Evolutionary conservation across 1,284 basidiomycete genomes (phyloP).

Genomic region (Ganoderma leucocontextum): DNA sequence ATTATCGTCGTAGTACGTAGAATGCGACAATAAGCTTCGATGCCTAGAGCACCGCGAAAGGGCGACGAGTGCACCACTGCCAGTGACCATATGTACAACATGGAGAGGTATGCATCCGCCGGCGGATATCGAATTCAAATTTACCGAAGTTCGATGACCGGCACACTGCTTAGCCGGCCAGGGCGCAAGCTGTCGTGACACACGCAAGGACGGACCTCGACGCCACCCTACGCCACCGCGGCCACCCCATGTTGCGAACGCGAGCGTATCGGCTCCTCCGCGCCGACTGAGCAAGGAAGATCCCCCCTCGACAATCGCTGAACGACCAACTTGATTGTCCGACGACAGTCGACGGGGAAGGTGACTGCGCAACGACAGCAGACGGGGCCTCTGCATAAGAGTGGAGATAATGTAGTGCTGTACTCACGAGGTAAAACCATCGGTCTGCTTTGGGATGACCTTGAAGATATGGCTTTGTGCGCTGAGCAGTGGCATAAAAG

Average conservation of each 20-base stretch:
- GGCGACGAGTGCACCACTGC: no score
- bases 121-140: neutral
- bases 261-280: neutral
- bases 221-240: neutral
- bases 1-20: neutral
- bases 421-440: constrained; percentile 23
- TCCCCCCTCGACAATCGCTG: neutral
- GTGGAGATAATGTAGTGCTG: neutral
- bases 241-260: neutral
- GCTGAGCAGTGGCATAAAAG: constrained; percentile 21
- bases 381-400: neutral
- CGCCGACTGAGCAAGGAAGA: neutral
- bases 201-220: neutral
- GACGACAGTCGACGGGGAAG: neutral
- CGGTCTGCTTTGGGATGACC: constrained; percentile 19
- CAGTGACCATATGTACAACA: no score
- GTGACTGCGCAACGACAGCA: neutral
- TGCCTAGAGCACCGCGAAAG: neutral
- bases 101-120: neutral
- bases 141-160: neutral
- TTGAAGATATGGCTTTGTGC: constrained; percentile 19
- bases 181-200: neutral
- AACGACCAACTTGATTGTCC: neutral
- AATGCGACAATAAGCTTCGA: neutral
- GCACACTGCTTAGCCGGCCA: neutral